Percentiles rank a stretch among this genome's conserved stretches.
These are phyloP conservation scores for Ophiostoma sp. DNA, from an alignment of 2,329 filamentous ascomycete genomes.

Conservation along the genomic window DNA sequence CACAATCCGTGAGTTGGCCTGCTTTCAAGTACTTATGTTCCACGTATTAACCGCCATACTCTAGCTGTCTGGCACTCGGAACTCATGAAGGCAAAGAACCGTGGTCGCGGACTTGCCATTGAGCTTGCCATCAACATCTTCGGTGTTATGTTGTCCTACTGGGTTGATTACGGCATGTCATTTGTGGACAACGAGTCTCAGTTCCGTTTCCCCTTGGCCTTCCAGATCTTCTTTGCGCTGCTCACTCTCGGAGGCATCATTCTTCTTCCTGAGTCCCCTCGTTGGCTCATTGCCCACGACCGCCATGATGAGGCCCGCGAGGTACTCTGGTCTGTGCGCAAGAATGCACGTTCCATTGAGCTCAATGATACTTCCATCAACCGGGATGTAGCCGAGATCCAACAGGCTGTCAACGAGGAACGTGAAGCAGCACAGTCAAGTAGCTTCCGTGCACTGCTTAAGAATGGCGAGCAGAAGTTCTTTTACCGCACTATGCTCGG, in stretches of 20 bases:
- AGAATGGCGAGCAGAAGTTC: slow-evolving; percentile 16
- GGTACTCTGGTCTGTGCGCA: slow-evolving; percentile 27
- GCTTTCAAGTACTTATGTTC: background rate
- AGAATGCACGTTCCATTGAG: background rate
- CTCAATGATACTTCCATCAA: background rate
- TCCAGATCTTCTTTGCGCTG: slow-evolving; percentile 31
- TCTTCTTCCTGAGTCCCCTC: slow-evolving; percentile 42
- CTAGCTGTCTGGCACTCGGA: slow-evolving; percentile 32
- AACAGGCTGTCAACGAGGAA: slow-evolving; percentile 25
- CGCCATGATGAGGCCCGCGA: slow-evolving; percentile 32
- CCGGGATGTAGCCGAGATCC: slow-evolving; percentile 21
- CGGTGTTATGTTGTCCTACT: slow-evolving; percentile 25
- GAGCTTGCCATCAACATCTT: slow-evolving; percentile 30
- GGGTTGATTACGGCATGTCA: slow-evolving; percentile 32
- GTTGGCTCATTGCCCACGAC: slow-evolving; percentile 39
- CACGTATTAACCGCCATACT: background rate
- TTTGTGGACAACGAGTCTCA: slow-evolving; percentile 28
- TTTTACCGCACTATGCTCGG: slow-evolving; percentile 17
- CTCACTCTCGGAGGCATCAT: slow-evolving; percentile 29
- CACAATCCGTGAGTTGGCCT: slow-evolving; percentile 33
- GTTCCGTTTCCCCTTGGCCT: slow-evolving; percentile 31
- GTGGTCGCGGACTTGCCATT: slow-evolving; percentile 29
- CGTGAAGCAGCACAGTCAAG: slow-evolving; percentile 16
- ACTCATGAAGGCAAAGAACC: slow-evolving; percentile 41
- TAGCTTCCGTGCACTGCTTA: slow-evolving; percentile 18